Percentiles rank a stretch among this genome's conserved stretches.
Evolutionary conservation across 805 yeast species (phyloP).

Genomic region (Danielozyma ontarioensis): DNA sequence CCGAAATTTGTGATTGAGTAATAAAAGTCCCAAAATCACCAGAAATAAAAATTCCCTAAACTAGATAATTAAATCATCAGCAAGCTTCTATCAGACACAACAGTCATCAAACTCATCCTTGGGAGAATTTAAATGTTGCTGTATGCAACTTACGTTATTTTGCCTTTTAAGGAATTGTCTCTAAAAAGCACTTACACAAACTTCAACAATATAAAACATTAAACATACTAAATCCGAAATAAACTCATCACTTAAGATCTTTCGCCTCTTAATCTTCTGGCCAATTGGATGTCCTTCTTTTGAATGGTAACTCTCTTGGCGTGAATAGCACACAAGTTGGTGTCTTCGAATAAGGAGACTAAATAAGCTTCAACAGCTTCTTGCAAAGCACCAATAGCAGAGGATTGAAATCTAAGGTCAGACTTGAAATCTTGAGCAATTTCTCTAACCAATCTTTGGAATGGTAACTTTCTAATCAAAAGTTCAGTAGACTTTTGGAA

Average conservation of each 20-base stretch:
- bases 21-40: too few species aligned
- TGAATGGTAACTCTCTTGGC: conserved; percentile 99
- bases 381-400: conserved; percentile 96
- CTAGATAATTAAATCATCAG: too few species aligned
- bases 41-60: too few species aligned
- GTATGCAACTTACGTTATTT: too few species aligned
- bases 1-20: too few species aligned
- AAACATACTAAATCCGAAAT: background rate
- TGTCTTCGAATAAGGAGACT: conserved; percentile 94
- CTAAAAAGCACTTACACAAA: too few species aligned
- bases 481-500: conserved; percentile 95
- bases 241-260: conserved; percentile 53
- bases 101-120: too few species aligned
- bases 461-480: conserved; percentile 92
- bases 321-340: conserved; percentile 97
- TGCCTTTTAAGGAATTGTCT: too few species aligned
- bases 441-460: conserved; percentile 95
- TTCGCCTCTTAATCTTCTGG: conserved; percentile 97
- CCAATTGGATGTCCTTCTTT: conserved; percentile 97
- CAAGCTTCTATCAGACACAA: too few species aligned
- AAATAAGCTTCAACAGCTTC: conserved; percentile 98
- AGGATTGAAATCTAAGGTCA: conserved; percentile 93
- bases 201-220: background rate
- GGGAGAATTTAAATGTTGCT: too few species aligned
- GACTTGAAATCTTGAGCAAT: conserved; percentile 92